Percentiles rank a stretch among this genome's conserved stretches.
These are phyloP conservation scores for Cercospora sp. DNA, from an alignment of 2,329 filamentous ascomycete genomes.

Conservation along the genomic window DNA sequence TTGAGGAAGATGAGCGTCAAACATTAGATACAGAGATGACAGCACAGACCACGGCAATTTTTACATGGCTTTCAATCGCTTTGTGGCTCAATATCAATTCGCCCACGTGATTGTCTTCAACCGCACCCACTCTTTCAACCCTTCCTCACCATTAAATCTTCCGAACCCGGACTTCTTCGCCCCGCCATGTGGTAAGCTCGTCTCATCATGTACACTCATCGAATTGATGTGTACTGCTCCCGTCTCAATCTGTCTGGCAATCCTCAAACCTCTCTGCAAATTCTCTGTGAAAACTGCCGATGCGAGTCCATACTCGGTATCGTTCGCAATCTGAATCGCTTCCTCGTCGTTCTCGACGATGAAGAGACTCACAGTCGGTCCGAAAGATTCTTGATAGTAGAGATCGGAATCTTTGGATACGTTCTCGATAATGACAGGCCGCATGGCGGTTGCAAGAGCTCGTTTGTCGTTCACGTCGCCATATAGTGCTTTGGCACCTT, in stretches of 20 bases:
- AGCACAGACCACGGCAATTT: background rate
- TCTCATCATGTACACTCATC: constrained; percentile 52
- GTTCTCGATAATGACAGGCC: constrained; percentile 65
- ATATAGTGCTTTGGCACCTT: constrained; percentile 58
- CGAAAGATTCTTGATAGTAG: constrained; percentile 73
- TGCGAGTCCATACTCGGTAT: constrained; percentile 73
- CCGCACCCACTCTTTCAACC: constrained; percentile 49
- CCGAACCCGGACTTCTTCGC: constrained; percentile 51
- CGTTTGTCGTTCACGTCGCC: constrained; percentile 42
- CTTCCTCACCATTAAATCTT: constrained; percentile 47
- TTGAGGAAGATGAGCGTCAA: background rate
- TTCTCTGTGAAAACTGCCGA: constrained; percentile 71
- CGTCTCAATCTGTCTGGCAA: constrained; percentile 53
- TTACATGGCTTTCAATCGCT: background rate
- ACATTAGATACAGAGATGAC: background rate
- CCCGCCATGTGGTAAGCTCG: constrained; percentile 48
- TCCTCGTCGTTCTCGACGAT: constrained; percentile 66
- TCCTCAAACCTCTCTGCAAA: constrained; percentile 47
- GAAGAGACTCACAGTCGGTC: constrained; percentile 69
- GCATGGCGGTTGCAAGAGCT: constrained; percentile 45
- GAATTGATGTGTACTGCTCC: constrained; percentile 57
- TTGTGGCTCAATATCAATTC: background rate
- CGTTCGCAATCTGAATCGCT: constrained; percentile 70
- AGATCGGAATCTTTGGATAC: constrained; percentile 71
- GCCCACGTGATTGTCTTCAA: constrained; percentile 35